Evolutionary conservation across 2,329 filamentous ascomycete genomes (phyloP), one percentile per base, ranked within the genome.

Genomic region (Basipetospora sp.): DNA sequence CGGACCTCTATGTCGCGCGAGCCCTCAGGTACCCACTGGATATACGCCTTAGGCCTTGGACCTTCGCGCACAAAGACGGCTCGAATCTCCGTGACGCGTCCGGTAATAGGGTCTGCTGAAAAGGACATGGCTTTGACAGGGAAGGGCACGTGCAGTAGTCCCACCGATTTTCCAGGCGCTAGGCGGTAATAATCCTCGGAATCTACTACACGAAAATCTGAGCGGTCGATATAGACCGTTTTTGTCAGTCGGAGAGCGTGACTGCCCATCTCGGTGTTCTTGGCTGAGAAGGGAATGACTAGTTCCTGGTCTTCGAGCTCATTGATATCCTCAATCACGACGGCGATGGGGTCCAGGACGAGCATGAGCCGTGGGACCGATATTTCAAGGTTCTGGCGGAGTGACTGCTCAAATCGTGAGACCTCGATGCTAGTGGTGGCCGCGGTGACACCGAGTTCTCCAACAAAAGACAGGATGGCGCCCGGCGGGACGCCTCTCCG

Each of bases 311-410:
- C 58, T 20, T 82, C 73, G 36, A 80, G 67, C 38, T 82, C 78
- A 11, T 77, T 69, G 0, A 81, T 66, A 49, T 88, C 81, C 46
- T 90, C 81, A 42, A 94, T 85, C 20, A 84, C 65, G 10, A 94
- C 76, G 25, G 76, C 78, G 32, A 94, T 64, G 0, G 88, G 88
- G 46, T 94, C 85, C 15, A 94, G 69, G 2, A 96, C 74, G 20
- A 94, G 68, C 80, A 92, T 90, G 10, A 94, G 68, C 18, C 88
- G 77, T 2, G 88, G 87, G 0, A 94, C 86, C 0, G 83, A 86
- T 34, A 73, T 73, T 55, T 96, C 88, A 11, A 96, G 76, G 54
- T 94, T 92, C 45, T 77, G 77, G 16, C 88, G 77, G 42, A 96
- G 75, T 0, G 75, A 77, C 52, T 88, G 77, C 51, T 96, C 88